Conservation (phyloP, 148 eudicot species). For the Persicaria maculosa region DNA sequence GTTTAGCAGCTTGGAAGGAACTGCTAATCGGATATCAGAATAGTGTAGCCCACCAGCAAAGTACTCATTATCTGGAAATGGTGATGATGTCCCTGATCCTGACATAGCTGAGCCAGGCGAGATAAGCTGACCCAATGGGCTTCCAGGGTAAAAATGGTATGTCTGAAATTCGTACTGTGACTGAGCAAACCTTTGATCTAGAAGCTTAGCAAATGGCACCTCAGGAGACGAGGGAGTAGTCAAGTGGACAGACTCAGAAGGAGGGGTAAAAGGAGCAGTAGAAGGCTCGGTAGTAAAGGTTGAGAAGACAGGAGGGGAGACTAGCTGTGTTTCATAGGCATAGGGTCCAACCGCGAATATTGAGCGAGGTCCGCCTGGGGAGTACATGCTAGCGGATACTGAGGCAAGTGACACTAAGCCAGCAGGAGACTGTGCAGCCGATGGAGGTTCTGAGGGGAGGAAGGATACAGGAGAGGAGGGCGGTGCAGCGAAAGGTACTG, state of each 20-base stretch:
- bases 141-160: conserved; percentile 79
- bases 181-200: conserved; percentile 44
- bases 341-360: conserved; percentile 57
- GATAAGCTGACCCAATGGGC: conserved; percentile 79
- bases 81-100: conserved; percentile 82
- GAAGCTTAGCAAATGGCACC: conserved; percentile 89
- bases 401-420: background rate
- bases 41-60: conserved; percentile 44
- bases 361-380: conserved; percentile 72
- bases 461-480: conserved; percentile 7
- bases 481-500: background rate
- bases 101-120: conserved; percentile 89
- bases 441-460: conserved; percentile 4
- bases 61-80: conserved; percentile 57
- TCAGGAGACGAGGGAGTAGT: conserved; percentile 98
- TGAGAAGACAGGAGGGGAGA: conserved; percentile 96
- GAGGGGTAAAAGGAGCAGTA: conserved; percentile 94
- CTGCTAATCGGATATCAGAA: conserved; percentile 37
- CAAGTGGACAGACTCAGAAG: conserved; percentile 77
- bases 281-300: conserved; percentile 88
- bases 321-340: conserved; percentile 89
- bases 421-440: conserved; percentile 3
- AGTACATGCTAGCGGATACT: conserved; percentile 28
- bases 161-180: conserved; percentile 78
- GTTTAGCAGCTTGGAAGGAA: conserved; percentile 52